phyloP scores from a whole-genome alignment of 106 monocot genomes.

The Phalaenopsis aphrodite region DNA sequence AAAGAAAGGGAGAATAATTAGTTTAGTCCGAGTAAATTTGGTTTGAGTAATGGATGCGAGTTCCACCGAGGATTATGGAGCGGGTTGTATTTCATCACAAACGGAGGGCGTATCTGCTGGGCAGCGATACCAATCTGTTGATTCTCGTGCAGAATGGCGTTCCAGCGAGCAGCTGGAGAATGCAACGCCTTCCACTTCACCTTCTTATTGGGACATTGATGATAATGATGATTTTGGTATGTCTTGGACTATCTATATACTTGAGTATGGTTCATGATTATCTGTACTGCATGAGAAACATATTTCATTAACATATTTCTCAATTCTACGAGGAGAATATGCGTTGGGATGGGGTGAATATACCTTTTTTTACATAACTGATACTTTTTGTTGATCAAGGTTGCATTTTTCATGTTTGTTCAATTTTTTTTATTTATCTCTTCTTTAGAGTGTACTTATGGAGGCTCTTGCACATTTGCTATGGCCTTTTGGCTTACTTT shows the following conservation, averaged over 20 bases:
- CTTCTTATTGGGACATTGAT: constrained; percentile 23
- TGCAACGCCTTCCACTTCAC: constrained; percentile 21
- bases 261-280: background rate
- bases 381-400: background rate
- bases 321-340: background rate
- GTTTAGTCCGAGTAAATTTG: constrained; percentile 1
- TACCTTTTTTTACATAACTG: background rate
- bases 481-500: background rate
- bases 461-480: background rate
- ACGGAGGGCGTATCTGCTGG: constrained; percentile 6
- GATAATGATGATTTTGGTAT: constrained; percentile 15
- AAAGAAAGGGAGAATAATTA: background rate
- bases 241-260: background rate
- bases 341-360: background rate
- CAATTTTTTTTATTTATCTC: background rate
- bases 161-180: constrained; percentile 25
- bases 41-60: constrained; percentile 6
- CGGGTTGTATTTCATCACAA: background rate
- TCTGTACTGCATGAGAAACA: background rate
- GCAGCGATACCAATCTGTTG: constrained; percentile 16
- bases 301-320: background rate
- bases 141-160: constrained; percentile 21
- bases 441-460: background rate
- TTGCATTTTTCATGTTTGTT: background rate
- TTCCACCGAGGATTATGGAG: background rate